Evolutionary conservation across 805 yeast species (phyloP), one percentile per base, ranked within the genome.

Genomic region (Cyberlindnera euphorbiiphila): DNA sequence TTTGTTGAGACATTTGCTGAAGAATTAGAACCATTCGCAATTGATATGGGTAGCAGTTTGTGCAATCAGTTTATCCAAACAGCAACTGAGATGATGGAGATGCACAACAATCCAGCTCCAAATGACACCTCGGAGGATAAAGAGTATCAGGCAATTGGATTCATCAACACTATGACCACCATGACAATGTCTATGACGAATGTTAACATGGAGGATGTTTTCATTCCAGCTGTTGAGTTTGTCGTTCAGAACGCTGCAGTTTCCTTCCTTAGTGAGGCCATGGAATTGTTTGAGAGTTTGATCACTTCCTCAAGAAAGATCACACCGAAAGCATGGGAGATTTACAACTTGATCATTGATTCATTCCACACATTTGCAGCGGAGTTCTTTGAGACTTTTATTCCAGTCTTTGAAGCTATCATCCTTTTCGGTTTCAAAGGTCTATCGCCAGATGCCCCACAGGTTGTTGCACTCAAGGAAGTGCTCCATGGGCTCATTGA

Each of bases 1-100:
- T 86, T 93, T 57, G 96, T 93, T 23, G 96, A 88, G 54, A 72
- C 76, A 43, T 94, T 85, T 60, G 74, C 95, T 2, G 82, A 76
- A 39, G 94, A 91, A 61, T 69, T 93, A 45, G 86, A 88, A 34
- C 97, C 98, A 14, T 91, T 85, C 62, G 91, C 95, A 6, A 62
- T 70, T 17, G 81, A 82, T 43, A 60, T 84, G 37, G 81, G 80
- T 4, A 56, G 63, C 6, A 78, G 75, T 42, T 64, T 85, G 44
- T 76, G 73, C 5, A 72, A 72, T 14, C 88, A 84, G 51, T 82
- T 82, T 48, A 47, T 78, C 29, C 67, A 62, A 34, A 49, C 78
- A 28, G 78, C 83, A 4, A 64, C 65, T 27, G 84, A 82, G 20
- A 59, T 79, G 39, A 55, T 76, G 41, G 85, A 77, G 25, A 4